phyloP scores from a whole-genome alignment of 202 grass and related monocot genomes.

The Setaria italica region DNA sequence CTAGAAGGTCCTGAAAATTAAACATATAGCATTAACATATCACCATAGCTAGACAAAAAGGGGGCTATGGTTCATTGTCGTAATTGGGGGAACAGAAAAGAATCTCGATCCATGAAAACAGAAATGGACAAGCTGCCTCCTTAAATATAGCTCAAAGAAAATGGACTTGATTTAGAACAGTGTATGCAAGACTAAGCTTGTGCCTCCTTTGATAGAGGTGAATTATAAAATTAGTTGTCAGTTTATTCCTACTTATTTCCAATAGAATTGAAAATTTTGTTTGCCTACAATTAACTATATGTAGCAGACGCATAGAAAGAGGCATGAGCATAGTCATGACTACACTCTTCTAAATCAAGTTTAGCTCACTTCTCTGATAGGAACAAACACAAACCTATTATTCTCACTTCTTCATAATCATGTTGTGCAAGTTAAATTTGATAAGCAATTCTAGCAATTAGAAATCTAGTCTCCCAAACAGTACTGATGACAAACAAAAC shows the following conservation, averaged over 20 bases:
- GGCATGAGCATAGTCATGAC: background rate
- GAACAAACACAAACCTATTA: background rate
- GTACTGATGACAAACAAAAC: background rate
- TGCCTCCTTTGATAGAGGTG: background rate
- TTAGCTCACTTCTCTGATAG: background rate
- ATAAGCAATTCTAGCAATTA: background rate
- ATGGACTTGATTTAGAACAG: background rate
- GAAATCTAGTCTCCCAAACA: conserved; percentile 15
- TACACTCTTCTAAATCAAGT: conserved; percentile 15
- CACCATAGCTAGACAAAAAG: background rate
- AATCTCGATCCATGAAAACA: background rate
- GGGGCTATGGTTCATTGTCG: background rate
- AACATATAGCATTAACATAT: conserved; percentile 32
- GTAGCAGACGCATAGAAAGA: background rate
- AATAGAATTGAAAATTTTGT: background rate
- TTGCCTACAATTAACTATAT: background rate
- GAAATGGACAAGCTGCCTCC: background rate
- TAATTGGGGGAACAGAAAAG: background rate
- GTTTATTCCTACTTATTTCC: conserved; percentile 10
- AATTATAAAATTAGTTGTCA: background rate
- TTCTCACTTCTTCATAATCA: too few relatives aligned
- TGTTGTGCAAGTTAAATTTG: too few relatives aligned
- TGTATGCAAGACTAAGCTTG: background rate
- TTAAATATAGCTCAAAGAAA: background rate
- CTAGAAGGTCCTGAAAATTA: conserved; percentile 77